phyloP scores from a whole-genome alignment of 345 rosid species.

The Arabidopsis arenosa region DNA sequence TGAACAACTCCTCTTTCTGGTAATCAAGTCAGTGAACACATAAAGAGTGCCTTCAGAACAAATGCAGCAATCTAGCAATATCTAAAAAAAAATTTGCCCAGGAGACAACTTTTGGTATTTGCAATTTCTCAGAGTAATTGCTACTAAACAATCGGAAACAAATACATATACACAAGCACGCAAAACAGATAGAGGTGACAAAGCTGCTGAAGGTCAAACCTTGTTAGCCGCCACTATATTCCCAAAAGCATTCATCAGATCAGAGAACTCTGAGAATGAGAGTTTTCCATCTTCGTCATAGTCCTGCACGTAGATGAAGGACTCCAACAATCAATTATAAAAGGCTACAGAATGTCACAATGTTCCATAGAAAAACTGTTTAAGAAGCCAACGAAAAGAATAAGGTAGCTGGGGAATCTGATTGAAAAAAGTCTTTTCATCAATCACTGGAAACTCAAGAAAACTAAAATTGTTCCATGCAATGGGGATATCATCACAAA shows the following conservation, averaged over 20 bases:
- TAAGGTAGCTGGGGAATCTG: constrained; percentile 2
- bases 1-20: constrained; percentile 93
- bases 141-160: constrained; percentile 24
- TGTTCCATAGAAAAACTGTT: constrained; percentile 1
- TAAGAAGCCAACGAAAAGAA: constrained; percentile 21
- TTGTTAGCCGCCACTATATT: constrained; percentile 74
- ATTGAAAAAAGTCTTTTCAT: not conserved
- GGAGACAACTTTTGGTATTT: constrained; percentile 19
- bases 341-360: not conserved
- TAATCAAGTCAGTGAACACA: constrained; percentile 32
- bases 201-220: constrained; percentile 54
- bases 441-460: constrained; percentile 1
- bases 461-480: constrained; percentile 1
- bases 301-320: constrained; percentile 59
- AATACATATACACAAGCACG: constrained; percentile 15
- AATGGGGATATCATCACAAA: constrained; percentile 16
- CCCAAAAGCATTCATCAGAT: constrained; percentile 87
- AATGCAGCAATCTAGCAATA: constrained; percentile 17
- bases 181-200: constrained; percentile 19
- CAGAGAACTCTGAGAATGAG: constrained; percentile 83
- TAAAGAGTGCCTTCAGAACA: constrained; percentile 9
- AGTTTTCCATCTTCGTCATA: constrained; percentile 81
- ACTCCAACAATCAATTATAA: constrained; percentile 38
- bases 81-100: not conserved
- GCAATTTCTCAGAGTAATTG: constrained; percentile 17